Evolutionary conservation across 345 rosid species (phyloP), one percentile per base, ranked within the genome.

Genomic region (Linum trigynum): DNA sequence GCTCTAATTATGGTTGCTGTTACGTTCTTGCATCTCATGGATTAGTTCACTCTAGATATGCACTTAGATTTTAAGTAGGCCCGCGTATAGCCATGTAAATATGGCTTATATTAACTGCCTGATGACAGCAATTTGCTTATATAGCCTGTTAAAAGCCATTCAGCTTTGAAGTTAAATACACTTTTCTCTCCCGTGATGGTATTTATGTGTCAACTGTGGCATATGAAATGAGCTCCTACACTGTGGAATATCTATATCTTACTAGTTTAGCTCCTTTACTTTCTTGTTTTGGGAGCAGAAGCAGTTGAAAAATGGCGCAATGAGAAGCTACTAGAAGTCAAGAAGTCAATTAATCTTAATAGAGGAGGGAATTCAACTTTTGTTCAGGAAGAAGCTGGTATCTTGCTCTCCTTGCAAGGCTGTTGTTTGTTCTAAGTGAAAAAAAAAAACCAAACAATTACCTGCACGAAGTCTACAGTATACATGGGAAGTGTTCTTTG

Each of bases 261-360:
- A 23, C 32, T 23, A 23, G 32, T 23, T 23, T 23, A 23, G 32
- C 32, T 23, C 1, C 32, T 23, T 66, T 71, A 1, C 55, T 51
- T 71, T 72, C 17, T 69, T 72, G 56, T 74, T 61, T 51, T 72
- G 78, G 70, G 35, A 74, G 79, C 85, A 90, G 97, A 90, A 70
- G 84, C 82, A 17, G 83, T 94, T 74, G 99, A 90, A 82, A 79
- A 66, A 63, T 94, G 99, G 99, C 95, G 95, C 59, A 82, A 48
- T 73, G 89, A 86, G 81, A 94, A 90, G 74, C 72, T 94, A 39
- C 70, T 69, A 76, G 92, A 86, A 78, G 87, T 80, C 58, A 85
- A 81, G 74, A 80, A 62, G 68, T 73, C 83, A 66, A 78, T 74
- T 62, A 60, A 40, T 67, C 85, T 76, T 75, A 72, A 74, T 57